Conservation (phyloP, 116 monocot genomes). For the Dioscorea cayenensis region DNA sequence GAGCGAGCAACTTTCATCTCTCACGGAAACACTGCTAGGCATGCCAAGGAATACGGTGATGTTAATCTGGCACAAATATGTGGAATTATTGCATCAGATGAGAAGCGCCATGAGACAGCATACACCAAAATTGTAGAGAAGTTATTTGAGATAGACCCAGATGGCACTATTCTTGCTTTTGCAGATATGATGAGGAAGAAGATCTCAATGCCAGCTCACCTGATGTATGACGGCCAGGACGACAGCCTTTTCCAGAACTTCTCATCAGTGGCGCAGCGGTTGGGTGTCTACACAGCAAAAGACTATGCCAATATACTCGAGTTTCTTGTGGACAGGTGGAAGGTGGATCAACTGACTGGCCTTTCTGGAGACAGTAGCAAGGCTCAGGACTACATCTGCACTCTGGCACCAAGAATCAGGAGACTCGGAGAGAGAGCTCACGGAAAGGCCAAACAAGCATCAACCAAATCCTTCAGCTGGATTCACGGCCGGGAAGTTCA, state of each 20-base stretch:
- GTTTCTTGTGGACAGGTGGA: conserved; percentile 36
- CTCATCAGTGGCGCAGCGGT: conserved; percentile 33
- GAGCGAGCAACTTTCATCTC: conserved; percentile 42
- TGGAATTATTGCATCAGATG: conserved; percentile 38
- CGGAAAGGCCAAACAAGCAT: conserved; percentile 16
- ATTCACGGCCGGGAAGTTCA: conserved; percentile 32
- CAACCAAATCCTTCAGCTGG: conserved; percentile 30
- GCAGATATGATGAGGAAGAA: conserved; percentile 49
- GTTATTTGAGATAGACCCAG: conserved; percentile 35
- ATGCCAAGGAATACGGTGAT: conserved; percentile 34
- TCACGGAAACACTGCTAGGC: conserved; percentile 37
- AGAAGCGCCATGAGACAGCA: conserved; percentile 42
- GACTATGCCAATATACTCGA: conserved; percentile 41
- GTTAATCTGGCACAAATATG: conserved; percentile 33
- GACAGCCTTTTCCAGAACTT: conserved; percentile 31
- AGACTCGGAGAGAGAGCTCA: conserved; percentile 34
- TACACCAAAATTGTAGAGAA: conserved; percentile 45
- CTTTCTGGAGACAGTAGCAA: conserved; percentile 24
- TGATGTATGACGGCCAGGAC: conserved; percentile 33
- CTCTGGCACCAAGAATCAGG: conserved; percentile 22
- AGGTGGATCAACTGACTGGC: conserved; percentile 19
- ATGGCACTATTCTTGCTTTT: conserved; percentile 31
- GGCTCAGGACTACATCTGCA: conserved; percentile 33
- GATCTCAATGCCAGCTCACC: conserved; percentile 37
- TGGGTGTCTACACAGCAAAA: conserved; percentile 38